Base-by-base conservation (phyloP, 257 asterid species). In the Lantana camara region DNA sequence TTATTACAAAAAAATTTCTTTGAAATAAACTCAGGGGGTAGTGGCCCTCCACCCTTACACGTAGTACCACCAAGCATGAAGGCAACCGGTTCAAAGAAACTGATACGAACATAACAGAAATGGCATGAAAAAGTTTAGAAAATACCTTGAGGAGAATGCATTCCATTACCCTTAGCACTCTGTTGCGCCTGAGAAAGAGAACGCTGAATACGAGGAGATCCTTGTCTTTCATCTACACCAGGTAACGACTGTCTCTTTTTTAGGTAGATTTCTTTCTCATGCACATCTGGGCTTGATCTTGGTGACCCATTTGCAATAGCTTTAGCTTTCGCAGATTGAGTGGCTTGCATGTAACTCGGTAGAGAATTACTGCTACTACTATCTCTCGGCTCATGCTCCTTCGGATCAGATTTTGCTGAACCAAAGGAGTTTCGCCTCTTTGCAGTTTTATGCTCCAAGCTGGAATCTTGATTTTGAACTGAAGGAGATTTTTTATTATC, bases 301-400 rank as follows among this genome's bases (percentile, higher is more conserved):
- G 98, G 99, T 29, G 98, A 94, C 56, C 75, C 82, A 77, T 64
- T 78, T 14, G 86, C 70, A 59, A 90, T 76, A 60, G 89, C 90
- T 81, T 94, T 94, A 58, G 96, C 96, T 75, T 77, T 91, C 62
- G 99, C 99, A 66, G 99, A 90, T 73, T 94, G 83, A 46, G 99
- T 94, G 2, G 99, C 96, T 74, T 94, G 99, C 99, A 94, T 94
- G 78, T 94, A 94, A 71, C 96, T 86, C 3, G 99, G 99, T 52
- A 94, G 80, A 62, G 95, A 59, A 66, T 59, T 85, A 63, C 93
- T 83, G 80, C 80, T 80, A 57, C 79, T 82, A 67, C 85, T 86
- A 64, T 94, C 95, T 78, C 91, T 82, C 27, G 91, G 85, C 65
- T 85, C 99, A 75, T 90, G 97, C 75, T 90, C 96, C 60, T 60